Base-by-base conservation (phyloP, 495 filamentous ascomycete species). In the Penicillium waksmanii region DNA sequence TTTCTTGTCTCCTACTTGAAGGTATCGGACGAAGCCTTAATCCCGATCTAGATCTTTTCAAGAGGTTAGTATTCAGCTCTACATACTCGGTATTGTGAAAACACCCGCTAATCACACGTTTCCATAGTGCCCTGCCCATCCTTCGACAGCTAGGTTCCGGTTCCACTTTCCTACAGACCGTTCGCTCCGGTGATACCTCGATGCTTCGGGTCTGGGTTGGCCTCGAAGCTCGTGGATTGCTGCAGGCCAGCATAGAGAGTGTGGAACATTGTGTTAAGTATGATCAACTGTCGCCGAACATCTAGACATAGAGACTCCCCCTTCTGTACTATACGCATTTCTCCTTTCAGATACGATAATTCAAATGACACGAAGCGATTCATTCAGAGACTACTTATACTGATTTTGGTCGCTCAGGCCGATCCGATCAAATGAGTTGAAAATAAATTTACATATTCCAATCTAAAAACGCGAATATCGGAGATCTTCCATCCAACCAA, bases 161-260 rank as follows among this genome's bases (percentile, higher is more conserved):
- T 55, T 83, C 67, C 50, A 75, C 73, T 6, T 66, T 79, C 57
- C 48, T 80, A 44, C 63, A 77, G 52, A 78, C 78, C 18, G 80
- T 80, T 1, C 84, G 83, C 56, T 78, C 84, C 36, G 88, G 88
- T 52, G 93, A 96, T 66, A 88, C 90, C 63, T 91, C 88, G n/a
- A 93, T 98, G 88, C 76, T 97, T 62, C 91, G 92, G 68, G 86
- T 98, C 1, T 98, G 95, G 95, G 82, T 93, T 35, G 93, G 93
- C 12, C 76, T 98, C 19, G 95, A 98, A 72, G 89, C 92, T 21
- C 84, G 95, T 58, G 88, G 87, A 62, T 91, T 95, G 68, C 80
- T 98, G 73, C 89, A 93, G 73, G 91, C 90, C 47, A 92, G 89
- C 57, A 85, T 93, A 44, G 92, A 97, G 65, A 90, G 90, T 71